Evolutionary conservation across 495 filamentous ascomycete genomes (phyloP).

Genomic region (Tuber indicum): DNA sequence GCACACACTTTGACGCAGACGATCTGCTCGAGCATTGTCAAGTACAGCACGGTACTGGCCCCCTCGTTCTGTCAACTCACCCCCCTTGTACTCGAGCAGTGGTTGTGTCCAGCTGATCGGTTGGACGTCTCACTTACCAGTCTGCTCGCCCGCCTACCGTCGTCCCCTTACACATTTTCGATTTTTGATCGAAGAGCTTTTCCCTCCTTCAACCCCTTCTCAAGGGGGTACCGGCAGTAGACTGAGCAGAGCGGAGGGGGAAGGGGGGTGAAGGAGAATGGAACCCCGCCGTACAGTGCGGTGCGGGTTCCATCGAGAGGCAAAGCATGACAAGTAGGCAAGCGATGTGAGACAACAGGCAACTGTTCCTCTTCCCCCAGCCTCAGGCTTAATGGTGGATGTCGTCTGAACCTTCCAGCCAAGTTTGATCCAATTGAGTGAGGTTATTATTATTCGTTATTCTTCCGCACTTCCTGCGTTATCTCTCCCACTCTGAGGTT

Average conservation of each 20-base stretch:
- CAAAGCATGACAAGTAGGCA: conserved; percentile 4
- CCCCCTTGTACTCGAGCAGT: conserved; percentile 22
- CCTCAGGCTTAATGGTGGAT: not conserved
- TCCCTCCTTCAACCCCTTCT: not conserved
- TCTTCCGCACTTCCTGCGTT: not conserved
- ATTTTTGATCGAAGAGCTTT: not conserved
- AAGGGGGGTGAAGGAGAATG: not conserved
- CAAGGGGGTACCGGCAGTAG: not conserved
- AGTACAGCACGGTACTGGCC: conserved; percentile 13
- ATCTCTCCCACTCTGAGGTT: conserved; percentile 14
- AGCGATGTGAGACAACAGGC: conserved; percentile 25
- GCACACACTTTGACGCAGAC: conserved; percentile 11
- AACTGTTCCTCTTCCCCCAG: conserved; percentile 8
- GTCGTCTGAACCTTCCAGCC: conserved; percentile 21
- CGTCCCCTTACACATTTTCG: not conserved
- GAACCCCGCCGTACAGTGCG: not conserved
- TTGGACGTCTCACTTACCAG: conserved; percentile 23
- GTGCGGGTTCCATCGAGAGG: not conserved
- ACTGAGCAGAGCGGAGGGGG: not conserved
- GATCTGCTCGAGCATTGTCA: conserved; percentile 11
- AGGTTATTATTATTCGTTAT: conserved; percentile 20
- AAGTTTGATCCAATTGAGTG: not conserved
- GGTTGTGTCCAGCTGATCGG: conserved; percentile 36
- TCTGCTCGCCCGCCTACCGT: conserved; percentile 5
- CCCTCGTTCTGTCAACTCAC: not conserved